These are phyloP conservation scores for Candida sakaeoensis DNA, from an alignment of 805 yeast species.

Conservation along the genomic window DNA sequence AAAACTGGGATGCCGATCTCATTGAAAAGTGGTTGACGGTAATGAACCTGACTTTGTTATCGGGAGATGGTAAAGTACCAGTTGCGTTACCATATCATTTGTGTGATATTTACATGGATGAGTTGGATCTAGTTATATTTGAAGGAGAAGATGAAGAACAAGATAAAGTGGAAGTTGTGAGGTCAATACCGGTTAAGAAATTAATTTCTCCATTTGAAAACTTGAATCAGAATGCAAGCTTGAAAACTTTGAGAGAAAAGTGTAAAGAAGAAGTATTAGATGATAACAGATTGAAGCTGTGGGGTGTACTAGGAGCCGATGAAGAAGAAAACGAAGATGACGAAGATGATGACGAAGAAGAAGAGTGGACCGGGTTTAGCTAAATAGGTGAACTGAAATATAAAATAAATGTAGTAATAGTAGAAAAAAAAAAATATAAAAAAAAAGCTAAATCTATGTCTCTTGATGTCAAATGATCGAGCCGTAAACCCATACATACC, in stretches of 20 bases:
- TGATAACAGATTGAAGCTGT: slow-evolving; percentile 58
- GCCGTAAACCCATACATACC: slow-evolving; percentile 35
- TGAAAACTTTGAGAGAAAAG: slow-evolving; percentile 63
- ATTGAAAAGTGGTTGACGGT: slow-evolving; percentile 45
- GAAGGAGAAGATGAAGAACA: slow-evolving; percentile 43
- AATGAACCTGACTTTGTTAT: slow-evolving; percentile 45
- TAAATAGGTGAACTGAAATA: background rate
- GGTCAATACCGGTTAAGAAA: slow-evolving; percentile 47
- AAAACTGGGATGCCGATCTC: slow-evolving; percentile 51
- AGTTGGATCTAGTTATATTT: slow-evolving; percentile 65
- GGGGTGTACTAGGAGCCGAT: slow-evolving; percentile 51
- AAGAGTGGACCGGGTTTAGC: slow-evolving; percentile 33
- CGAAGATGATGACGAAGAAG: slow-evolving; percentile 19
- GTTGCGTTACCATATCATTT: slow-evolving; percentile 81
- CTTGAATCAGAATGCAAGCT: slow-evolving; percentile 44
- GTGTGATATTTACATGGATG: slow-evolving; percentile 80
- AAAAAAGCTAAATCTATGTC: background rate
- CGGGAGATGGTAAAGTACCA: slow-evolving; percentile 59
- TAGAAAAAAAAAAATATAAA: background rate
- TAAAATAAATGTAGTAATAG: background rate
- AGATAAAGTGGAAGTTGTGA: slow-evolving; percentile 29
- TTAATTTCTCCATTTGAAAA: slow-evolving; percentile 60
- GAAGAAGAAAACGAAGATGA: slow-evolving; percentile 19
- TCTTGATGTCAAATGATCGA: slow-evolving; percentile 10
- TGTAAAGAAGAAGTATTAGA: slow-evolving; percentile 62